Evolutionary conservation across 1,139 yeast genomes (phyloP).

Genomic region (Taphrina betulina): DNA sequence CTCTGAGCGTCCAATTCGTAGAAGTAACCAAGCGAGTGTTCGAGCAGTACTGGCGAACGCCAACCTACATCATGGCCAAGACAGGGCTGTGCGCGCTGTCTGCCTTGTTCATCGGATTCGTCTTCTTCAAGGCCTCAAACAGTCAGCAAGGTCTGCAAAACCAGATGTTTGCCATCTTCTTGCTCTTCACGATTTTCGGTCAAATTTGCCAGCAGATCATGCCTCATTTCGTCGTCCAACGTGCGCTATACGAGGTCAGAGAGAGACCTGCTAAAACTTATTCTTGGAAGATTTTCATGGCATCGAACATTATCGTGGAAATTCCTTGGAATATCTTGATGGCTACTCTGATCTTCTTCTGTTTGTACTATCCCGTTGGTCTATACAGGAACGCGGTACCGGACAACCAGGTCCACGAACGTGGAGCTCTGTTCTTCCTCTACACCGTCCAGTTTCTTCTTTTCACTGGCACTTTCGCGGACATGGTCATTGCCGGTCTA

Average conservation of each 20-base stretch:
- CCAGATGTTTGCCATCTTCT: conserved; percentile 61
- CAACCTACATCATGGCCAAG: conserved; percentile 59
- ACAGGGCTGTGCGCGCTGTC: conserved; percentile 51
- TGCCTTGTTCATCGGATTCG: conserved; percentile 68
- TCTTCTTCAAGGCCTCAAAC: conserved; percentile 66
- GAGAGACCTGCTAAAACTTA: conserved; percentile 76
- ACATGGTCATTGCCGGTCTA: conserved; percentile 59
- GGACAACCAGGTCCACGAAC: conserved; percentile 43
- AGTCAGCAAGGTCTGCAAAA: conserved; percentile 52
- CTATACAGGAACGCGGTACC: conserved; percentile 56
- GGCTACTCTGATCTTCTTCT: conserved; percentile 66
- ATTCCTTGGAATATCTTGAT: conserved; percentile 69
- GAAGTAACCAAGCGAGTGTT: conserved; percentile 54
- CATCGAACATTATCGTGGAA: conserved; percentile 68
- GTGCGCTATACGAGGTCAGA: conserved; percentile 82
- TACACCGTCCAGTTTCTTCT: conserved; percentile 49
- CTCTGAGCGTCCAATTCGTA: conserved; percentile 52
- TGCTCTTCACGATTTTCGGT: conserved; percentile 62
- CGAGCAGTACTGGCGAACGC: conserved; percentile 65
- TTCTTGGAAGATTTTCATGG: conserved; percentile 61
- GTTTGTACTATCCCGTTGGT: conserved; percentile 84
- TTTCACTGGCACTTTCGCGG: conserved; percentile 58
- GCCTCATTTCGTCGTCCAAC: conserved; percentile 67
- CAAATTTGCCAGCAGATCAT: conserved; percentile 70
- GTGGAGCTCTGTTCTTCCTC: conserved; percentile 50